These are phyloP conservation scores for Hymenoscyphus infarciens DNA, from an alignment of 2,329 filamentous ascomycete genomes.

Conservation along the genomic window DNA sequence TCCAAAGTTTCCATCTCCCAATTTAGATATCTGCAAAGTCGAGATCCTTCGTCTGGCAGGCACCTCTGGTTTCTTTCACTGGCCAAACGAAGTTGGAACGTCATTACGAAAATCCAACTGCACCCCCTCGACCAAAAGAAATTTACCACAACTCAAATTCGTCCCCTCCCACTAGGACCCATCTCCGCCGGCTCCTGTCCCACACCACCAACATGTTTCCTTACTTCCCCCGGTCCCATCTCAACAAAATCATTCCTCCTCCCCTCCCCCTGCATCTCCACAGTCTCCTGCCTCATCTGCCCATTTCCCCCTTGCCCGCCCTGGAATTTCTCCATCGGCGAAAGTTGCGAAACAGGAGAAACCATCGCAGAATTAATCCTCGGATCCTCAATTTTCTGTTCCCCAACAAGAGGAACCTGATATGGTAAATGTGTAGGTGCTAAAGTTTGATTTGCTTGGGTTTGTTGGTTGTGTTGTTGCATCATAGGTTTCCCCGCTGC, in stretches of 20 bases:
- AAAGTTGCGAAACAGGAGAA: not conserved
- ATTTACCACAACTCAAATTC: not conserved
- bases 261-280: conserved; percentile 6
- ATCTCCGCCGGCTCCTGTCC: conserved; percentile 4
- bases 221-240: not conserved
- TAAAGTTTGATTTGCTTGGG: not conserved
- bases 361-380: not conserved
- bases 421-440: not conserved
- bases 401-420: not conserved
- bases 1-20: too few relatives aligned
- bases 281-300: not conserved
- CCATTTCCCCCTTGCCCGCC: not conserved
- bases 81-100: too few relatives aligned
- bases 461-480: not conserved
- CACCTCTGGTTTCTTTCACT: too few relatives aligned
- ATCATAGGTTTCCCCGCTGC: not conserved
- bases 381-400: not conserved
- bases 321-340: not conserved
- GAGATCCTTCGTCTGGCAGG: too few relatives aligned
- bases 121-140: not conserved
- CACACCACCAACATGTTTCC: not conserved
- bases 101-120: not conserved
- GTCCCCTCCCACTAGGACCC: not conserved
- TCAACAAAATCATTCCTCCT: conserved; percentile 1
- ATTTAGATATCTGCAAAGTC: too few relatives aligned